phyloP scores from a whole-genome alignment of 495 filamentous ascomycete genomes.

The Neurospora sp. region DNA sequence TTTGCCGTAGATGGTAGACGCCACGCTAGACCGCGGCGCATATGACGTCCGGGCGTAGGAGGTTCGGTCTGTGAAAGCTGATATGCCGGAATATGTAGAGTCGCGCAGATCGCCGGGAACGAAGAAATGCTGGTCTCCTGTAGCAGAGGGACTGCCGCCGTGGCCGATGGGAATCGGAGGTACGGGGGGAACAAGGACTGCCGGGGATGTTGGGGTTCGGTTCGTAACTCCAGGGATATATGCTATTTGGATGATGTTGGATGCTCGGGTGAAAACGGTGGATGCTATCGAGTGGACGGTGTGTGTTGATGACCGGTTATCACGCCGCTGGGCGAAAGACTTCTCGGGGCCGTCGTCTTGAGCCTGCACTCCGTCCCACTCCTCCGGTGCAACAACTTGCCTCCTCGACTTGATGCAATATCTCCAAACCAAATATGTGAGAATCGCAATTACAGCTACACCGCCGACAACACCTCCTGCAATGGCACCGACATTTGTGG shows the following conservation, averaged over 20 bases:
- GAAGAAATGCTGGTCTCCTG: slow-evolving; percentile 84
- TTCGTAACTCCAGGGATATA: slow-evolving; percentile 98
- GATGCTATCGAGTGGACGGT: slow-evolving; percentile 88
- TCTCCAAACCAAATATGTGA: slow-evolving; percentile 75
- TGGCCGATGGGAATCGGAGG: slow-evolving; percentile 75
- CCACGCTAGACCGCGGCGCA: slow-evolving; percentile 68
- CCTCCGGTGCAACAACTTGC: slow-evolving; percentile 37
- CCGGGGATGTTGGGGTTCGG: slow-evolving; percentile 71
- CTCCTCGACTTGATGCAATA: slow-evolving; percentile 77
- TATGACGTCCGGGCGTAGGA: slow-evolving; percentile 57
- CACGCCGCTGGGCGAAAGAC: slow-evolving; percentile 49
- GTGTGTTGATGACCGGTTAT: slow-evolving; percentile 69
- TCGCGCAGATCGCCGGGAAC: slow-evolving; percentile 86
- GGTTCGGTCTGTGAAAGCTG: slow-evolving; percentile 54
- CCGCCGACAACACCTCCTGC: slow-evolving; percentile 78
- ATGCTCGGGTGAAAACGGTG: slow-evolving; percentile 88
- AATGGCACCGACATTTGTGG: slow-evolving; percentile 68
- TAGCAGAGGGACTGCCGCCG: slow-evolving; percentile 43
- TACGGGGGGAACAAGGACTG: slow-evolving; percentile 79
- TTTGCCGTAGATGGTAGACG: slow-evolving; percentile 85
- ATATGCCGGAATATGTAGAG: slow-evolving; percentile 64
- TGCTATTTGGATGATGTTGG: slow-evolving; percentile 98
- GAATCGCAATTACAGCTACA: slow-evolving; percentile 52
- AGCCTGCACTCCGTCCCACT: slow-evolving; percentile 45
- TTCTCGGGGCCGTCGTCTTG: slow-evolving; percentile 45